Evolutionary conservation across 176 grass and related monocot species (phyloP).

Genomic region (Phyllostachys edulis): DNA sequence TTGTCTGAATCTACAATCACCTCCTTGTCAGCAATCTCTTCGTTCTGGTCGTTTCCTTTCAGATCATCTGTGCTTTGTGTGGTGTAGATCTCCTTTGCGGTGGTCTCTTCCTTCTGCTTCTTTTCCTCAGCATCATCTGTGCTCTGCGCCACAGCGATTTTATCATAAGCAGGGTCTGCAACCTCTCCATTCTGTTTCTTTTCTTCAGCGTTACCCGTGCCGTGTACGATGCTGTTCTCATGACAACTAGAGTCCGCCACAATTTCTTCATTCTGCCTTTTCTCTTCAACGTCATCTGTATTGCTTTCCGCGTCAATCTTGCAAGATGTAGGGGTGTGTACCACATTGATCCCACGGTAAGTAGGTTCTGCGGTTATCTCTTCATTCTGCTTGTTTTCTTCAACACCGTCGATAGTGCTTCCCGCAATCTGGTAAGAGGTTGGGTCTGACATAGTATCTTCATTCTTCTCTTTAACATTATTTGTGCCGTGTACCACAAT

Average conservation of each 20-base stretch:
- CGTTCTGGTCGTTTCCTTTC: background rate
- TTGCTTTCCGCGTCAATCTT: background rate
- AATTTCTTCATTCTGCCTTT: background rate
- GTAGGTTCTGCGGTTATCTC: background rate
- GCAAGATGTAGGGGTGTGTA: background rate
- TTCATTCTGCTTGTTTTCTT: background rate
- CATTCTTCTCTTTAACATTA: conserved; percentile 23
- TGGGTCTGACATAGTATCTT: background rate
- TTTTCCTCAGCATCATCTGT: background rate
- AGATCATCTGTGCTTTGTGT: background rate
- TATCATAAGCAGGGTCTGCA: background rate
- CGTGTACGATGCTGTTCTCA: background rate
- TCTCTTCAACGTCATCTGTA: background rate
- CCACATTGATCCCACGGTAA: background rate
- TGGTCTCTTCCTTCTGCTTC: background rate
- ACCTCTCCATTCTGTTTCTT: background rate
- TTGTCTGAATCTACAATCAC: conserved; percentile 41
- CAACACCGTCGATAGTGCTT: background rate
- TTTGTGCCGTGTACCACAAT: background rate
- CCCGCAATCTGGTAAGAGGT: background rate
- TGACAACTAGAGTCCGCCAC: background rate
- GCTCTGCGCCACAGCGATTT: background rate
- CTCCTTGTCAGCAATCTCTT: conserved; percentile 49
- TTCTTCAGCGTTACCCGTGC: background rate
- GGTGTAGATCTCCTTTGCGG: conserved; percentile 20